Evolutionary conservation across 1,139 yeast species (phyloP).

Genomic region (Candida sp.): DNA sequence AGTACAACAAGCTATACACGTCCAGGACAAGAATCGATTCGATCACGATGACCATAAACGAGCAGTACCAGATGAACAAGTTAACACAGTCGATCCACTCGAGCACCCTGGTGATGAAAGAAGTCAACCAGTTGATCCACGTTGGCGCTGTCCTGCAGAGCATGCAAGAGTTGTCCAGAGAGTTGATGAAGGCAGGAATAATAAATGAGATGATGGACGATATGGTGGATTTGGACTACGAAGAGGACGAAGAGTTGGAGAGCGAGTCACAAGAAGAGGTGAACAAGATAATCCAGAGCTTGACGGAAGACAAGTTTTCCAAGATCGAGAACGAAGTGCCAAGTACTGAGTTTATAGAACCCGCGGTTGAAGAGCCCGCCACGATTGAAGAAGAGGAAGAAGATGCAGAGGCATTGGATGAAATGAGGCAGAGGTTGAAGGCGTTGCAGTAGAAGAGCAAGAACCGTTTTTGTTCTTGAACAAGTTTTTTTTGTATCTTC

Average conservation of each 20-base stretch:
- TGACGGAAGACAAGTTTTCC: slow-evolving; percentile 46
- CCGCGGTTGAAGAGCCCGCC: slow-evolving; percentile 18
- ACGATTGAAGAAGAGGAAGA: slow-evolving; percentile 53
- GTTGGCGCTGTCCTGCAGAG: slow-evolving; percentile 84
- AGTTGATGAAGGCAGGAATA: slow-evolving; percentile 89
- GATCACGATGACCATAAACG: slow-evolving; percentile 87
- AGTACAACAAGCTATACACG: slow-evolving; percentile 72
- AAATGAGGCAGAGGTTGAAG: slow-evolving; percentile 86
- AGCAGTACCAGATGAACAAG: slow-evolving; percentile 87
- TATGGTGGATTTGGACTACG: slow-evolving; percentile 73
- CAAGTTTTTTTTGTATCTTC: not conserved
- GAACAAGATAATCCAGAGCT: slow-evolving; percentile 50
- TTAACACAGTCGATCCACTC: slow-evolving; percentile 82
- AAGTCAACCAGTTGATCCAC: slow-evolving; percentile 78
- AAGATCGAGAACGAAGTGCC: slow-evolving; percentile 50
- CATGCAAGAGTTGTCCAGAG: slow-evolving; percentile 87
- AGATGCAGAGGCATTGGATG: slow-evolving; percentile 75
- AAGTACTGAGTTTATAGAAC: slow-evolving; percentile 26
- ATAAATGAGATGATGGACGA: slow-evolving; percentile 97
- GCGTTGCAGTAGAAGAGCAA: slow-evolving; percentile 71
- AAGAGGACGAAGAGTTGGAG: slow-evolving; percentile 60
- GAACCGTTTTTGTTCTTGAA: not conserved
- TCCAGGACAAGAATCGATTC: slow-evolving; percentile 89
- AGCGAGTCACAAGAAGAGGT: slow-evolving; percentile 76
- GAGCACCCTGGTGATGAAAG: slow-evolving; percentile 86